Evolutionary conservation across 2,329 filamentous ascomycete species (phyloP), one percentile per base, ranked within the genome.

Genomic region (Epichloe sp.): DNA sequence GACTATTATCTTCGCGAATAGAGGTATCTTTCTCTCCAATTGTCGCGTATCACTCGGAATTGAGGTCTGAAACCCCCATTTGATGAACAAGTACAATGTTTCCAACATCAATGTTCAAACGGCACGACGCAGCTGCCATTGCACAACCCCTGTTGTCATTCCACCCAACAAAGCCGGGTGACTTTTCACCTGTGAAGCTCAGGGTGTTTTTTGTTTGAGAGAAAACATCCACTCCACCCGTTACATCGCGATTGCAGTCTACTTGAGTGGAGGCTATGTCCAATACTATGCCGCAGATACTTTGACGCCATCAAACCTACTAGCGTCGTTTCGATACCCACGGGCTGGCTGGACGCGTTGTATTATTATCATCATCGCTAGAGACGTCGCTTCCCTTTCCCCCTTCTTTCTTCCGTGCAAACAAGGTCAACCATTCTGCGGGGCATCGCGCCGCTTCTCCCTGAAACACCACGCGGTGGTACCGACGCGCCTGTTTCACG

Each of bases 21-120:
- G 46, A 54, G 47, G 47, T 34, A 19, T 54, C 15, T 44, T 15
- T 44, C 15, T 23, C 37, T 48, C 48, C 53, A 50, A 44, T 37
- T 19, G 42, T 56, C 40, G 48, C 53, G 47, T 52, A 23, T 53
- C 50, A 48, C 52, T 55, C 52, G 48, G 52, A 53, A 52, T 48
- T 47, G 50, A 48, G 41, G 37, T 50, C 42, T 44, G 42, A 48
- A 31, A 34, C 8, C 31, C 7, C 26, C 15, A 19, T 36, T 47
- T 17, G 3, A 8, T 26, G 26, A 26, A 37, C 26, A 37, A 15
- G 8, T 4, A 31, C 26, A 31, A 31, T 31, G 3, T 11, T 31
- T 31, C 8, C 26, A 10, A 31, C 8, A 10, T 31, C 3, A 10
- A 31, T 31, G 8, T 31, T 31, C 26, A 31, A 31, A 31, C 26